phyloP scores from a whole-genome alignment of 73 alveolate species.

The Stentor roeselii region DNA sequence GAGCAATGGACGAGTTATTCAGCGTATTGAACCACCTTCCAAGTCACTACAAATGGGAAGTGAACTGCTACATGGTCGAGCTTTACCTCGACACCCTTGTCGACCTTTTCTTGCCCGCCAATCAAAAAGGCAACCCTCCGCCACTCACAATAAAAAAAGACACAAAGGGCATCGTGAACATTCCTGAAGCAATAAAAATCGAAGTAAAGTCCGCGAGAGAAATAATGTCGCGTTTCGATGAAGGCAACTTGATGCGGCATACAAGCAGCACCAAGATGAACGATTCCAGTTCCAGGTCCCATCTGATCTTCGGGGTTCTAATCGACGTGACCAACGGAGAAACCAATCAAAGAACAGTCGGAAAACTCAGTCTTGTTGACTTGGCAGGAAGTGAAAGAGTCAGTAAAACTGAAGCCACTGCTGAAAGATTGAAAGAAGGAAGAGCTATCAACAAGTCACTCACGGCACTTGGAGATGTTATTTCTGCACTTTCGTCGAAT shows the following conservation, averaged over 20 bases:
- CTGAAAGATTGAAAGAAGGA: constrained; percentile 76
- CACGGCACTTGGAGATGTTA: constrained; percentile 56
- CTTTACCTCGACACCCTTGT: constrained; percentile 41
- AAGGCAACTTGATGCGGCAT: constrained; percentile 45
- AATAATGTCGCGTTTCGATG: constrained; percentile 26
- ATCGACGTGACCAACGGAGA: constrained; percentile 54
- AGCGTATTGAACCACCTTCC: constrained; percentile 47
- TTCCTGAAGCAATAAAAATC: background rate
- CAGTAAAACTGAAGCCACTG: constrained; percentile 67
- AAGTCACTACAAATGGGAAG: background rate
- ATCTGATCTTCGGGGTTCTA: constrained; percentile 60
- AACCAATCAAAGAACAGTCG: constrained; percentile 84
- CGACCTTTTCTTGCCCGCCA: constrained; percentile 47
- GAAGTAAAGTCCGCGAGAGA: background rate
- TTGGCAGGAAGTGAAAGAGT: constrained; percentile 79
- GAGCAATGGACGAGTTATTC: constrained; percentile 83
- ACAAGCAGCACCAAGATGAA: constrained; percentile 71
- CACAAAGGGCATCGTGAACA: constrained; percentile 39
- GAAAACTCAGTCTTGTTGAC: constrained; percentile 88
- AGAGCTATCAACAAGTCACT: constrained; percentile 63
- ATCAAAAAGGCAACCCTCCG: constrained; percentile 29
- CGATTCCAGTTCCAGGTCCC: constrained; percentile 63
- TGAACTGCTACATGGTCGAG: constrained; percentile 70
- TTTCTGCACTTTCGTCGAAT: constrained; percentile 36
- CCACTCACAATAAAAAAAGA: constrained; percentile 51